Evolutionary conservation across 805 yeast genomes (phyloP), one percentile per base, ranked within the genome.

Genomic region (Metschnikowia colocasiae): DNA sequence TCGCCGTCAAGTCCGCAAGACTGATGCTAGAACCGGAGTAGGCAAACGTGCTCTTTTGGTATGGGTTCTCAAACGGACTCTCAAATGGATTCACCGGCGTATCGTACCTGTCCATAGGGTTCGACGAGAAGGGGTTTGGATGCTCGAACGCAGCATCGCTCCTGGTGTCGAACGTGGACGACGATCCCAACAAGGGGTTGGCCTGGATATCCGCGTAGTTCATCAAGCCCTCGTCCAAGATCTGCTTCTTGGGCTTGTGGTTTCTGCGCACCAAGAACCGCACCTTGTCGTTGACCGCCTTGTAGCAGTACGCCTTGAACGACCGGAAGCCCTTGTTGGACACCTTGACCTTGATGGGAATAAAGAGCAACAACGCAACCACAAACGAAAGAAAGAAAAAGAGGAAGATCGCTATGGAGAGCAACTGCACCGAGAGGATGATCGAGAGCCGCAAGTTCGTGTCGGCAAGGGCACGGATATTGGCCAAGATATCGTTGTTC

Each of bases 391-490:
- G 58, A 50, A 85, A 75, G 70, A 86, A 85, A 45, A 85, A 64
- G 10, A 81, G 68, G 91, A 94, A 89, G 55, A 89, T 76, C 13
- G 78, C 61, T 56, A 89, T 80, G 1, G 95, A 85, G 48, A 85
- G 74, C 33, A 85, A 71, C 92, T 88, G 87, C 54, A 85, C 75
- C 23, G 88, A 79, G 22, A 89, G 62, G 20, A 88, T 76, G n/a
- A 88, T 67, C 2, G 95, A 87, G 58, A 86, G 84, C 37, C 75
- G 68, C 51, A 78, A 66, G 59, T 85, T 82, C 12, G 79, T 71
- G 13, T 69, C 62, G n/a, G 92, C 88, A 13, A 87, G 78, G 2
- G 63, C 53, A 52, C 71, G 69, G 40, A 88, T 75, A 37, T 82
- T 79, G 6, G 61, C 53, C 31, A 76, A 53, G 35, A 73, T 68